These are phyloP conservation scores for Didymella arachidicola DNA, from an alignment of 2,329 filamentous ascomycete genomes.

Conservation along the genomic window DNA sequence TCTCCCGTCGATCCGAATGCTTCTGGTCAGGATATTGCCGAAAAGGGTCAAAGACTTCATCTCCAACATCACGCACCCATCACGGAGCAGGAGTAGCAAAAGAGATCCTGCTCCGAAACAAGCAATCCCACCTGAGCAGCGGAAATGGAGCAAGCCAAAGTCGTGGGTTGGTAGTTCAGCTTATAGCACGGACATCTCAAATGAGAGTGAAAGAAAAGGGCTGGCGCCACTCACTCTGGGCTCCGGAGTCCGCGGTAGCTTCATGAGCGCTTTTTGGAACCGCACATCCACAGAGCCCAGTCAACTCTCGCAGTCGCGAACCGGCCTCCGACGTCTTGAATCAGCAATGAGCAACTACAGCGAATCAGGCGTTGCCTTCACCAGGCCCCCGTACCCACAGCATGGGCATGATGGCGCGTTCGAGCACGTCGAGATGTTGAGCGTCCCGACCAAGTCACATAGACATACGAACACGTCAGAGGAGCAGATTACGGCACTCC, in stretches of 20 bases:
- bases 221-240: conserved; percentile 3
- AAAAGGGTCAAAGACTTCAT: conserved; percentile 19
- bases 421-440: conserved; percentile 8
- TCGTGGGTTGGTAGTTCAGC: conserved; percentile 7
- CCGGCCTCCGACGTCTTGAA: conserved; percentile 11
- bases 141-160: conserved; percentile 1
- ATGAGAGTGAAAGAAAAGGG: neutral
- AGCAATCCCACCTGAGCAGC: neutral
- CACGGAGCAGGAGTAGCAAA: conserved; percentile 10
- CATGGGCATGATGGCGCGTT: neutral
- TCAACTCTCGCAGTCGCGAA: conserved; percentile 10
- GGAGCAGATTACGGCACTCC: conserved; percentile 25
- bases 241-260: conserved; percentile 12
- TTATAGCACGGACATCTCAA: neutral
- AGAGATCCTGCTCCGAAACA: neutral
- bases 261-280: conserved; percentile 20
- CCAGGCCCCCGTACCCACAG: conserved; percentile 17
- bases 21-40: conserved; percentile 22
- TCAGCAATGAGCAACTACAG: conserved; percentile 26
- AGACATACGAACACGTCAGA: neutral
- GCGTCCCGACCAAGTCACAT: neutral
- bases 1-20: conserved; percentile 25
- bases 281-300: conserved; percentile 9
- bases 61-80: conserved; percentile 18
- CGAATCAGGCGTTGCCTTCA: conserved; percentile 15